Conservation (phyloP, 768 basidiomycete species). For the Lactifluus piperatus region DNA sequence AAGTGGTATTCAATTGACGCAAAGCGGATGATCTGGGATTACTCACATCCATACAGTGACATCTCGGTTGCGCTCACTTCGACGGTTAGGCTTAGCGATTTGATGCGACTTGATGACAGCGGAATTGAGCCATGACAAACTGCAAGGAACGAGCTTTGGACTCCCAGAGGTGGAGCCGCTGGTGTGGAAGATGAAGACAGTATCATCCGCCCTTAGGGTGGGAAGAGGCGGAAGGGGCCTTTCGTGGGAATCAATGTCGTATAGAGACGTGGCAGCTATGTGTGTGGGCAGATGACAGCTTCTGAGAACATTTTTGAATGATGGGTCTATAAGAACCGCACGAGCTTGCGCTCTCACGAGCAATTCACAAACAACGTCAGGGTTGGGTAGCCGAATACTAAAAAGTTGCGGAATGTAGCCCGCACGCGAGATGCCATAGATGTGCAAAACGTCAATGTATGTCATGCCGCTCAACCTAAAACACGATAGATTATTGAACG, state of each 20-base stretch:
- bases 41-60: slow-evolving; percentile 68
- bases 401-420: slow-evolving; percentile 74
- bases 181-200: slow-evolving; percentile 68
- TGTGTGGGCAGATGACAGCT: slow-evolving; percentile 44
- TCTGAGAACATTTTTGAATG: slow-evolving; percentile 37
- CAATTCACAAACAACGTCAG: slow-evolving; percentile 61
- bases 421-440: slow-evolving; percentile 67
- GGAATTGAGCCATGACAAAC: slow-evolving; percentile 54
- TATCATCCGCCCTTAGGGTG: slow-evolving; percentile 31
- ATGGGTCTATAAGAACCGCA: slow-evolving; percentile 56
- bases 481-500: slow-evolving; percentile 1
- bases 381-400: slow-evolving; percentile 68
- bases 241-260: slow-evolving; percentile 30
- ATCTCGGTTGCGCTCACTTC: slow-evolving; percentile 46
- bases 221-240: slow-evolving; percentile 38
- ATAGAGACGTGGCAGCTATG: slow-evolving; percentile 33
- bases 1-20: slow-evolving; percentile 27
- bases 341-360: slow-evolving; percentile 51
- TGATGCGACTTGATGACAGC: slow-evolving; percentile 52
- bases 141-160: slow-evolving; percentile 71
- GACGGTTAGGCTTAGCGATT: slow-evolving; percentile 35
- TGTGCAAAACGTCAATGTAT: slow-evolving; percentile 61
- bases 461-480: slow-evolving; percentile 65
- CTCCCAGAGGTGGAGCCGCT: slow-evolving; percentile 79
- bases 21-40: slow-evolving; percentile 15